Base-by-base conservation (phyloP, 139 green algal species). In the Tetratostichococcus sp. region DNA sequence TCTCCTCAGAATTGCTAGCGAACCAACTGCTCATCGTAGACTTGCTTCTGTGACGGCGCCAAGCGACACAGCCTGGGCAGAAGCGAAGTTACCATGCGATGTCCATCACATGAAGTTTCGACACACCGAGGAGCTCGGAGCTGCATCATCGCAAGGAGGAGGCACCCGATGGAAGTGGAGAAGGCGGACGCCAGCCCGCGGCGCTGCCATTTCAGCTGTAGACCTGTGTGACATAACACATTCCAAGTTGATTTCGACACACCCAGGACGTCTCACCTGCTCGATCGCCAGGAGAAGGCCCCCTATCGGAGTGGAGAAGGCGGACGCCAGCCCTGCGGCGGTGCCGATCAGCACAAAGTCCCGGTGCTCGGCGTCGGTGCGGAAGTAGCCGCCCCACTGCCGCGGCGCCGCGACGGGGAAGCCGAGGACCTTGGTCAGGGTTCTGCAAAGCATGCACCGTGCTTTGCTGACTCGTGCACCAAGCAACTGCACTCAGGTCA, bases 301-400 rank as follows among this genome's bases (percentile, higher is more conserved):
- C 43, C 89, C 89, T 26, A 93, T 89, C 32, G 89, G 89, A 5
- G 89, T 86, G 3, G 79, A 79, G 78, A 93, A 93, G 2, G 89
- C 85, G 4, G 82, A 86, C 26, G 89, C 83, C 30, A 92, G 79
- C 26, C 87, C 87, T 70, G 77, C 57, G 23, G 88, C 86, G 14
- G 86, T 90, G 65, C 88, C 88, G 25, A 91, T 90, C 39, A 81
- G 80, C 1, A 85, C 77, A 39, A 88, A 93, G 35, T 93, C 88
- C 8, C 88, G 76, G 75, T 90, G 86, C 71, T 90, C 85, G 3
- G 77, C 80, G 39, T 88, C 84, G 50, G 87, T 88, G 14, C 88
- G 35, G 72, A 91, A 90, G 70, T 84, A 85, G 67, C 82, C 82
- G 57, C 83, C 86, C 66, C 79, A 75, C 43, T 72, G 43, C 4